Conservation (phyloP, 73 alveolate species). For the Tetrahymena thermophila region DNA sequence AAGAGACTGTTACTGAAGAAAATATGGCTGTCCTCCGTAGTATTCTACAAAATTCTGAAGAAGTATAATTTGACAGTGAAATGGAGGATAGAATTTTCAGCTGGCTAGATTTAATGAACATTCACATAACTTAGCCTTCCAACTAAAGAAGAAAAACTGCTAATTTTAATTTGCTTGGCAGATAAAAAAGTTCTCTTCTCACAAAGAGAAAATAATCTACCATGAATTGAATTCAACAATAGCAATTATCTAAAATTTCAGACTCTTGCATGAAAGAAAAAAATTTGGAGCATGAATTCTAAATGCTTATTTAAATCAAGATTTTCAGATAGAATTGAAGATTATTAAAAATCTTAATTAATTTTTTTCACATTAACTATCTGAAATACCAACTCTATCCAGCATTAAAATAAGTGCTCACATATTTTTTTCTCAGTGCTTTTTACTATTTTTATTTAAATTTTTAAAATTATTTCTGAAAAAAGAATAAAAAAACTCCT, state of each 20-base stretch:
- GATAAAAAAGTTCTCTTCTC: background rate
- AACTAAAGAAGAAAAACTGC: background rate
- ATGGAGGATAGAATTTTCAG: background rate
- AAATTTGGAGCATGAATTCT: background rate
- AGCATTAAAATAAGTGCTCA: background rate
- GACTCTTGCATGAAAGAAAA: background rate
- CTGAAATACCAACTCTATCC: background rate
- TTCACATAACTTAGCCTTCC: background rate
- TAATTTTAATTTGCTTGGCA: background rate
- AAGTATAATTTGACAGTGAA: background rate
- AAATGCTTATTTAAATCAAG: background rate
- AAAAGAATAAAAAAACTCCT: background rate
- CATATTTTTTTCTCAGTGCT: background rate
- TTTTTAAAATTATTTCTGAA: background rate
- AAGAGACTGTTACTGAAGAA: background rate
- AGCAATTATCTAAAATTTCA: too few species aligned
- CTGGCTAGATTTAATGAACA: background rate
- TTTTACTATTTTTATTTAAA: too few species aligned
- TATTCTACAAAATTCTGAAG: background rate
- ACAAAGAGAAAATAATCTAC: background rate
- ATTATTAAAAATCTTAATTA: background rate
- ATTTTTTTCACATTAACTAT: background rate
- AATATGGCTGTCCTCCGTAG: background rate
- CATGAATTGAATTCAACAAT: background rate
- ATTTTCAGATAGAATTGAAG: background rate